phyloP scores from a whole-genome alignment of 495 filamentous ascomycete genomes.

The Massariosphaeria phaeospora region DNA sequence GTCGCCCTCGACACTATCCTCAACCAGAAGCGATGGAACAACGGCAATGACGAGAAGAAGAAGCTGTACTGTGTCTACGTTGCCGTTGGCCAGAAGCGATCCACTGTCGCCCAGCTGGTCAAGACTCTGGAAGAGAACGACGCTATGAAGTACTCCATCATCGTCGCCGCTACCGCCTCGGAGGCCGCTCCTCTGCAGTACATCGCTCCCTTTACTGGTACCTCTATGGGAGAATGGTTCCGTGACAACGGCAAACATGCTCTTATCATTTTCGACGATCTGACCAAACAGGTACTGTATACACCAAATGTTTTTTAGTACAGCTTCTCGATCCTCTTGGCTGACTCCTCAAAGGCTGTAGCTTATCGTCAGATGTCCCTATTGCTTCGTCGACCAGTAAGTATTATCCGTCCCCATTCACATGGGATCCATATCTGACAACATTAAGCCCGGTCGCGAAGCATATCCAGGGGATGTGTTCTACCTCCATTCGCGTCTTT shows the following conservation, averaged over 20 bases:
- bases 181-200: slow-evolving; percentile 75
- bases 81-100: slow-evolving; percentile 98
- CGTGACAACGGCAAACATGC: slow-evolving; percentile 90
- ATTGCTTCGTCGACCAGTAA: slow-evolving; percentile 96
- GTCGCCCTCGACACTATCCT: slow-evolving; percentile 97
- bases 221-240: slow-evolving; percentile 78
- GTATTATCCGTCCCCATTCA: too few relatives aligned
- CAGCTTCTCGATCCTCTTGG: too few relatives aligned
- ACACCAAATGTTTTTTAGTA: too few relatives aligned
- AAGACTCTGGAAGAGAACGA: slow-evolving; percentile 99
- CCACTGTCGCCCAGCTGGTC: slow-evolving; percentile 97
- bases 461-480: slow-evolving; percentile 99
- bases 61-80: slow-evolving; percentile 99
- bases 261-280: slow-evolving; percentile 90
- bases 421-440: too few relatives aligned
- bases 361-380: slow-evolving; percentile 99
- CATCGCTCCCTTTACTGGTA: slow-evolving; percentile 87
- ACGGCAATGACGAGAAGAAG: slow-evolving; percentile 76
- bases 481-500: slow-evolving; percentile 99
- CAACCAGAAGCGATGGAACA: slow-evolving; percentile 99
- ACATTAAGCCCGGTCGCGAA: slow-evolving; percentile 98
- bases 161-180: slow-evolving; percentile 95
- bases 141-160: slow-evolving; percentile 95
- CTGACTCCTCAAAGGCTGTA: too few relatives aligned
- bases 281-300: slow-evolving; percentile 99